These are phyloP conservation scores for Mortierella sp. DNA, from an alignment of 371 early-diverging fungal genomes.

Conservation along the genomic window DNA sequence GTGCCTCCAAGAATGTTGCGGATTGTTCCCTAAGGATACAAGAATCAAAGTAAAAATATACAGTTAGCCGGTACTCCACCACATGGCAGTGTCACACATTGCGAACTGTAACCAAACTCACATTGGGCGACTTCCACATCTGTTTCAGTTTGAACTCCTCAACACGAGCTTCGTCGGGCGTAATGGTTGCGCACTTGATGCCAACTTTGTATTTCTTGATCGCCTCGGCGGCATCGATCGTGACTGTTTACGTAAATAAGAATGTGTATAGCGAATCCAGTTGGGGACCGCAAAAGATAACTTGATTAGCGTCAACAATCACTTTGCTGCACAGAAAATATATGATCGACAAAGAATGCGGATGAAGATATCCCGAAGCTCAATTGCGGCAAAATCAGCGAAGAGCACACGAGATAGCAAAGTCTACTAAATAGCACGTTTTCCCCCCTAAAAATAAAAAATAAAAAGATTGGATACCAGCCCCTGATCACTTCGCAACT, in stretches of 20 bases:
- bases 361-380: no score
- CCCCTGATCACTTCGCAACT: background rate
- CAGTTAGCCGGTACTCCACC: background rate
- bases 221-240: slow-evolving; percentile 94
- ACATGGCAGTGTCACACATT: background rate
- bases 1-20: slow-evolving; percentile 95
- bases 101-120: slow-evolving; percentile 4
- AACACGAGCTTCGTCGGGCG: slow-evolving; percentile 94
- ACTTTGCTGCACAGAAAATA: no score
- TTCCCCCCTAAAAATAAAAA: background rate
- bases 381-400: no score
- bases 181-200: slow-evolving; percentile 97
- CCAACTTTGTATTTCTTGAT: slow-evolving; percentile 95
- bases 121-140: slow-evolving; percentile 97
- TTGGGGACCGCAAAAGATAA: background rate
- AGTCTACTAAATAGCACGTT: no score
- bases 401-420: no score
- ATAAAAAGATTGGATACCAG: background rate
- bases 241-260: slow-evolving; percentile 63
- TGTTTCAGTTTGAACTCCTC: slow-evolving; percentile 93
- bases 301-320: background rate
- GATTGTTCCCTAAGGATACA: slow-evolving; percentile 76
- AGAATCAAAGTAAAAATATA: background rate
- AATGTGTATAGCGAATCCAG: background rate
- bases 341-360: no score